phyloP scores from a whole-genome alignment of 2,329 filamentous ascomycete genomes.

The Colletotrichum sp. region DNA sequence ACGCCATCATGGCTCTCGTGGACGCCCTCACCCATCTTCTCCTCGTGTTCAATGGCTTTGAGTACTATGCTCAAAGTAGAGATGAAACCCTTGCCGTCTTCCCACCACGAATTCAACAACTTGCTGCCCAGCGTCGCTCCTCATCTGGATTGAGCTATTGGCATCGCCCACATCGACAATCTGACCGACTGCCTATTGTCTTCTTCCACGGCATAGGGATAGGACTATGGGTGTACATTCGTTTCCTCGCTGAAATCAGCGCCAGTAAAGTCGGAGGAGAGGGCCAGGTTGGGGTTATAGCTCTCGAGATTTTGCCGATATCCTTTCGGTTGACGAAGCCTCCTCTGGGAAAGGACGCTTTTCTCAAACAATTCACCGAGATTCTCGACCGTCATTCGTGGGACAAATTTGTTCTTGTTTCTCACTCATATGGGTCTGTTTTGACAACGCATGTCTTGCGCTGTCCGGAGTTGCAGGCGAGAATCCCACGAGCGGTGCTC shows the following conservation, averaged over 20 bases:
- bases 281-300: constrained; percentile 65
- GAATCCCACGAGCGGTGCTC: constrained; percentile 53
- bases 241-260: constrained; percentile 60
- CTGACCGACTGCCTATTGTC: constrained; percentile 60
- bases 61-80: constrained; percentile 50
- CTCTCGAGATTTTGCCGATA: constrained; percentile 69
- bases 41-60: constrained; percentile 54
- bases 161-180: constrained; percentile 65
- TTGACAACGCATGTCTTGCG: constrained; percentile 67
- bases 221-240: constrained; percentile 66
- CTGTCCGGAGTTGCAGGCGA: constrained; percentile 48
- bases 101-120: constrained; percentile 8
- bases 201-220: constrained; percentile 77
- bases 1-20: constrained; percentile 58
- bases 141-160: constrained; percentile 67
- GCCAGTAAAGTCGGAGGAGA: constrained; percentile 5
- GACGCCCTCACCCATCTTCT: constrained; percentile 54
- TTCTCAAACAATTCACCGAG: constrained; percentile 58
- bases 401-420: constrained; percentile 62
- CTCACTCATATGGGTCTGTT: constrained; percentile 67
- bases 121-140: constrained; percentile 57
- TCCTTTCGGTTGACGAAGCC: constrained; percentile 65
- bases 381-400: constrained; percentile 65
- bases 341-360: constrained; percentile 55
- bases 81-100: constrained; percentile 6